Evolutionary conservation across 75 land plant species (phyloP).

Genomic region (Cupressus sempervirens): DNA sequence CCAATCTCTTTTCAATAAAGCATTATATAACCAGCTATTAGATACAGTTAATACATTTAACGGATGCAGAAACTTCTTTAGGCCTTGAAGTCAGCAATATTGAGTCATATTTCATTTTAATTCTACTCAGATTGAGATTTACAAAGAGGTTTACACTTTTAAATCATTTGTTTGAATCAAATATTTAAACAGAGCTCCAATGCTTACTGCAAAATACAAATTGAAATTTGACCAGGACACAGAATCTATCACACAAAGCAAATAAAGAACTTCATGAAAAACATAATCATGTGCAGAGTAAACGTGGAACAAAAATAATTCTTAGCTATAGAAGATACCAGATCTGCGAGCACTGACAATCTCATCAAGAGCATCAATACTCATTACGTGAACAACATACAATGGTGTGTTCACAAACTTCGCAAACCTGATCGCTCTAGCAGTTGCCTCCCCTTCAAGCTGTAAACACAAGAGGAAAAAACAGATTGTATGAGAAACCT

Average conservation of each 20-base stretch:
- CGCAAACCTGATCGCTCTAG: conserved; percentile 86
- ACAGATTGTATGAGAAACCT: background rate
- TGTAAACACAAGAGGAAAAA: conserved; percentile 16
- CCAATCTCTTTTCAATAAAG: background rate
- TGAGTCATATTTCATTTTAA: background rate
- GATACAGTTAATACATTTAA: background rate
- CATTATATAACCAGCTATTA: background rate
- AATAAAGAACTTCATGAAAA: background rate
- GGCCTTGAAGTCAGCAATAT: background rate
- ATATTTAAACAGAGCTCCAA: background rate
- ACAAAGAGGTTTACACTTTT: background rate
- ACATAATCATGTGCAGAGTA: background rate
- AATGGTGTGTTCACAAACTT: conserved; percentile 93
- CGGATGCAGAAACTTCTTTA: background rate
- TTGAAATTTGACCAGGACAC: background rate
- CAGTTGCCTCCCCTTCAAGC: conserved; percentile 98
- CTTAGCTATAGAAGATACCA: conserved; percentile 35
- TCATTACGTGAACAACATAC: conserved; percentile 99
- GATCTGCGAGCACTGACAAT: conserved; percentile 83
- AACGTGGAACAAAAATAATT: background rate
- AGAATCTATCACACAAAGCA: background rate
- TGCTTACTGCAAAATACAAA: background rate
- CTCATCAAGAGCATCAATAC: conserved; percentile 97
- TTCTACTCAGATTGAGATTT: background rate
- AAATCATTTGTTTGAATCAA: background rate